These are phyloP conservation scores for Schizosaccharomyces lindneri DNA, from an alignment of 805 yeast genomes.

Conservation along the genomic window DNA sequence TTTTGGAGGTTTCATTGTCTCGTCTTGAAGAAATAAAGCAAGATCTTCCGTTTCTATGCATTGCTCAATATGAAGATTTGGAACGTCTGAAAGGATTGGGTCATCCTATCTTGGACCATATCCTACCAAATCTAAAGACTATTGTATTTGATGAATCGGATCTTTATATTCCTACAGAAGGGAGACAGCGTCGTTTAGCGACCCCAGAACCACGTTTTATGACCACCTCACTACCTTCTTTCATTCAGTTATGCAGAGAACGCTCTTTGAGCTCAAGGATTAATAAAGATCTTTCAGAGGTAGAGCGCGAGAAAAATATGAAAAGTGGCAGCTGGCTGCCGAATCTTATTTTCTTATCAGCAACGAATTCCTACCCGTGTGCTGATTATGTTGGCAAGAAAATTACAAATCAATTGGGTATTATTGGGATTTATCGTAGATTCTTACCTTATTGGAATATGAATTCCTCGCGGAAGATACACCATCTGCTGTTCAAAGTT, in stretches of 20 bases:
- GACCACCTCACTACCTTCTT: background rate
- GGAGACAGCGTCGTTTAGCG: background rate
- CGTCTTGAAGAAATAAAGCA: no score
- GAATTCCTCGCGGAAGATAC: background rate
- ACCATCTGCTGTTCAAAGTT: background rate
- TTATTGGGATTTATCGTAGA: background rate
- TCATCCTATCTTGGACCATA: background rate
- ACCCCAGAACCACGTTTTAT: background rate
- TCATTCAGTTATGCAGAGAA: background rate
- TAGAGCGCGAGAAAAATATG: background rate
- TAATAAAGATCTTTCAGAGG: background rate
- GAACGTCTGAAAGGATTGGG: background rate
- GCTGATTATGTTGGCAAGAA: background rate
- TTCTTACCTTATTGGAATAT: background rate
- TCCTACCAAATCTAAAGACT: background rate
- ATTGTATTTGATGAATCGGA: background rate
- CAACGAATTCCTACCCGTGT: background rate
- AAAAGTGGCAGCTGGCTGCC: background rate
- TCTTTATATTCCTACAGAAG: background rate
- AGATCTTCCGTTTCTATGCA: background rate
- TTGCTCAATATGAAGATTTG: background rate
- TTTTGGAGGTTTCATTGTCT: no score
- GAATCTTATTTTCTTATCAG: background rate
- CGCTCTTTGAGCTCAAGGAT: background rate
- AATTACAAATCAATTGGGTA: background rate